Evolutionary conservation across 2,329 filamentous ascomycete species (phyloP), one percentile per base, ranked within the genome.

Genomic region (Aspergillus persii): DNA sequence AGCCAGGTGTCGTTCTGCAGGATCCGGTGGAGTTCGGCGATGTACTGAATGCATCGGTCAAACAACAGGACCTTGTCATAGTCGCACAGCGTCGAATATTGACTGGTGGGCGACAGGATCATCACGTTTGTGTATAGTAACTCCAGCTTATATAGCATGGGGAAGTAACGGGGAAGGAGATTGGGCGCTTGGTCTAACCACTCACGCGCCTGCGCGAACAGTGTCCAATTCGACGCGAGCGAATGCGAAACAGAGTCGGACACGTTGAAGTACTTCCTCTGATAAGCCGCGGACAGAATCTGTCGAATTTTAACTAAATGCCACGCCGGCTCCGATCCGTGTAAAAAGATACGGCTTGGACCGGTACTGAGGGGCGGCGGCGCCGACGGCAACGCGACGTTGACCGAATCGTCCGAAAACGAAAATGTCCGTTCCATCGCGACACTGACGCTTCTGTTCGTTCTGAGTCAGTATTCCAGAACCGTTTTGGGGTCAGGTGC

Each of bases 71-170:
- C 81, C 61, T 92, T 90, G 41, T 88, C 89, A 71, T 94, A 92
- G 50, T 91, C 85, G 3, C 86, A 88, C 53, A 93, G 86, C 2
- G 64, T 64, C 0, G 91, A 90, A 3, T 90, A 86, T 50, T 89
- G 83, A 1, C 87, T 86, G 39, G 89, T 93, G 0, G 92, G 91
- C 0, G 92, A 92, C 7, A 97, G 83, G 58, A 94, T 90, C 73
- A 97, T 92, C 27, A 96, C 89, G 67, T 92, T 95, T 70, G 91
- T 96, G 78, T 96, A 98, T 50, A 94, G 84, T 47, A 96, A 77
- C 71, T 99, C 95, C 15, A 96, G 85, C 63, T 95, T 89, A 69
- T 97, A 96, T 64, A 93, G 86, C 51, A 89, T 84, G 44, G 87
- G 84, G 63, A 93, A 88, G 29, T 85, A 83, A 0, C 83, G 78